Base-by-base conservation (phyloP, 352 stramenopile genomes). In the Phytophthora nicotianae region DNA sequence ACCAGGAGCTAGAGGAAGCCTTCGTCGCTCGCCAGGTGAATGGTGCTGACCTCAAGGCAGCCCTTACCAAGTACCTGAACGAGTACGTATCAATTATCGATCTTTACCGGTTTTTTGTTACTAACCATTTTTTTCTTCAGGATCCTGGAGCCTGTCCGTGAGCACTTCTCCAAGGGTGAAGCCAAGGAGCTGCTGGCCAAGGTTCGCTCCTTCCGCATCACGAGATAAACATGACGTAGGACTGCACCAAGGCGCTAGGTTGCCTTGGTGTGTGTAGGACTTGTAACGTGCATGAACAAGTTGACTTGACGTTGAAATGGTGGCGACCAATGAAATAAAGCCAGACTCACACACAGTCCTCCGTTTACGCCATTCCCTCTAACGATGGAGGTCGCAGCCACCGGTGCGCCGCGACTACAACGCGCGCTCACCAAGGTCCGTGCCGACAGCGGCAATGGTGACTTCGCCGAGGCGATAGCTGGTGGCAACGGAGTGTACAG, bases 201-300 rank as follows among this genome's bases (percentile, higher is more conserved):
- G 65, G 96, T 99, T 29, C 95, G 95, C 63, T 95, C 98, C 67
- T 99, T 98, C 88, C 98, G 98, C 69, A 85, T 96, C 68, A 98
- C 91, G 5, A 83, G 86, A 84, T 97, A 95, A 86, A 60, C 59
- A 54, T 26, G 19, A 42, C 50, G 33, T 47, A 45, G 59, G 26
- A 21, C 13, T 27, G 13, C n/a, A 43, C 24, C 8, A 17, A 43
- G 20, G 47, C 26, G 29, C 17, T 29, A 42, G 3, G 16, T 17
- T 51, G 14, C 46, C n/a, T 53, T 8, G 27, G 46, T 24, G 40
- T 26, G 40, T 40, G 23, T 53, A 50, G 35, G 27, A 65, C 41
- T 51, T 26, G 26, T 48, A 52, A 37, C 24, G 47, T 43, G 8
- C 32, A 50, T 26, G 20, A 47, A 55, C 45, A 50, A 62, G 38